Base-by-base conservation (phyloP, 352 stramenopile genomes). In the Globisporangium mamillatum region DNA sequence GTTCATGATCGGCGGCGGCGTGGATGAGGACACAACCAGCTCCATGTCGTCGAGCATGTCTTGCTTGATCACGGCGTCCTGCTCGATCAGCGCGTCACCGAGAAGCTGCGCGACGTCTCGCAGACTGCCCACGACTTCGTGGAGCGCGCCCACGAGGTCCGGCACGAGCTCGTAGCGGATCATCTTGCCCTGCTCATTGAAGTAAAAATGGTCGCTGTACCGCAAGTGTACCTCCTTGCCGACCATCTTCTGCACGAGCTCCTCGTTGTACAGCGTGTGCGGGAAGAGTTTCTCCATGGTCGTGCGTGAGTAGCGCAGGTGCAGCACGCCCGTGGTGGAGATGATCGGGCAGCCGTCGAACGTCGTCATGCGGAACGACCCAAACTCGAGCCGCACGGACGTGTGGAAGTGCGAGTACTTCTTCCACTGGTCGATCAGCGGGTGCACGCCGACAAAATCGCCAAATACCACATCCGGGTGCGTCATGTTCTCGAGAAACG, bases 281-380 rank as follows among this genome's bases (percentile, higher is more conserved):
- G 80, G 80, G 58, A 79, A 91, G 24, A 91, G 60, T n/a, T 64
- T 67, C 56, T 85, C 68, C 53, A 89, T 78, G 6, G 79, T 84
- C 10, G 65, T 63, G n/a, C 75, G 75, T 3, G 75, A 79, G 64
- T 88, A 87, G 1, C 74, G 76, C 62, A 86, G 60, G 44, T 83
- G 70, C 62, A 87, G 48, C 12, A 67, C 71, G 7, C 79, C 82
- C 12, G 63, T 52, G 4, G 72, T 71, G 1, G 75, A 32, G 6
- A 83, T 64, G 25, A 75, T 73, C 0, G 75, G 62, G 46, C 63
- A 71, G 27, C 64, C 50, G 32, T 79, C 75, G 59, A 67, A 18
- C 9, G 59, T 66, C 16, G 48, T 55, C 63, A 85, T 44, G 38
- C 70, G 34, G 14, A 69, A 53, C 29, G 74, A 76, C 46, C 63